phyloP scores from a whole-genome alignment of 352 stramenopile genomes.

The Pythium aristosporum region DNA sequence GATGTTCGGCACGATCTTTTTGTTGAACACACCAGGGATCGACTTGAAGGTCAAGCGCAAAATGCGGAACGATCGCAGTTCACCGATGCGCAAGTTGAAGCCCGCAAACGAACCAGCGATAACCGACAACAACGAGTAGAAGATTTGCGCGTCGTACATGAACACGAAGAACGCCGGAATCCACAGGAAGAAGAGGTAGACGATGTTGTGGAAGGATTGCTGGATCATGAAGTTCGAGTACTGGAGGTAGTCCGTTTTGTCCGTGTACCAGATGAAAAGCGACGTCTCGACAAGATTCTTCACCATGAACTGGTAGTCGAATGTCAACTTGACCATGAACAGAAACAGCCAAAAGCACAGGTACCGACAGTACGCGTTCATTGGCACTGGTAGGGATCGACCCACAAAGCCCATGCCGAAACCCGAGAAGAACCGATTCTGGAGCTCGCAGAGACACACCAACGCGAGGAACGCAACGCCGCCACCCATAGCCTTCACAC shows the following conservation, averaged over 20 bases:
- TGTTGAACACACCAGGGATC: slow-evolving; percentile 86
- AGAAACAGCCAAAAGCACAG: slow-evolving; percentile 81
- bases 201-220: slow-evolving; percentile 81
- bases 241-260: slow-evolving; percentile 67
- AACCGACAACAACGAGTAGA: slow-evolving; percentile 79
- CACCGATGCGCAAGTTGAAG: slow-evolving; percentile 85
- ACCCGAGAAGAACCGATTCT: slow-evolving; percentile 74
- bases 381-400: slow-evolving; percentile 71
- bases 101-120: slow-evolving; percentile 77
- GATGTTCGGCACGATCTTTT: slow-evolving; percentile 88
- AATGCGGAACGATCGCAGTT: slow-evolving; percentile 82
- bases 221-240: slow-evolving; percentile 87
- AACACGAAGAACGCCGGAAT: slow-evolving; percentile 82
- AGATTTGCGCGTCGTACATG: slow-evolving; percentile 88
- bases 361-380: slow-evolving; percentile 73
- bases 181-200: slow-evolving; percentile 86
- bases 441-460: slow-evolving; percentile 59
- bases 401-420: slow-evolving; percentile 74
- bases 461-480: slow-evolving; percentile 47
- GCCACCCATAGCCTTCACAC: slow-evolving; percentile 58
- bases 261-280: slow-evolving; percentile 83
- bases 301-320: slow-evolving; percentile 88
- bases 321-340: slow-evolving; percentile 72
- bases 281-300: slow-evolving; percentile 82
- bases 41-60: slow-evolving; percentile 85